Percentiles rank a stretch among this genome's conserved stretches.
phyloP scores from a whole-genome alignment of 208 protist species.

The Leptomonas pyrrhocoris region DNA sequence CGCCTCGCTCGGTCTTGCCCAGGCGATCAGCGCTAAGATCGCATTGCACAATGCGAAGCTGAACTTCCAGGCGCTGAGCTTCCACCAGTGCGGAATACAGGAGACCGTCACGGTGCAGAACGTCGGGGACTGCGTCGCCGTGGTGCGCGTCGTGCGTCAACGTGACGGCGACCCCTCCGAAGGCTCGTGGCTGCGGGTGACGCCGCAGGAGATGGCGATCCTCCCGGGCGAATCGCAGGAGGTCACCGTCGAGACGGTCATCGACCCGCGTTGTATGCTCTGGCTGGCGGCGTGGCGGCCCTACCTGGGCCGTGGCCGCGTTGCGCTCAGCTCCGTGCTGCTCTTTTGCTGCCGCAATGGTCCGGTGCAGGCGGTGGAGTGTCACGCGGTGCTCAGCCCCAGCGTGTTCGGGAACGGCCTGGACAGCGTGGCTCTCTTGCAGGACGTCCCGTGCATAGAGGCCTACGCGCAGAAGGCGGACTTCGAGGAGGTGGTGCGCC shows the following conservation, averaged over 20 bases:
- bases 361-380: slow-evolving; percentile 62
- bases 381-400: slow-evolving; percentile 57
- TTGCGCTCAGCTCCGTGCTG: slow-evolving; percentile 56
- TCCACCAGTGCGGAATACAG: slow-evolving; percentile 52
- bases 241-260: slow-evolving; percentile 55
- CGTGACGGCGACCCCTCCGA: slow-evolving; percentile 38
- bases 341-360: slow-evolving; percentile 69
- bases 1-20: slow-evolving; percentile 43
- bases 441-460: slow-evolving; percentile 53
- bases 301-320: slow-evolving; percentile 50
- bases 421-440: slow-evolving; percentile 66
- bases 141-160: slow-evolving; percentile 71
- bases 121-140: slow-evolving; percentile 67
- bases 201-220: slow-evolving; percentile 60
- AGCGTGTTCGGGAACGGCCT: slow-evolving; percentile 87
- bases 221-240: slow-evolving; percentile 73
- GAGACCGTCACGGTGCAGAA: slow-evolving; percentile 61
- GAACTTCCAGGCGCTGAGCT: slow-evolving; percentile 69
- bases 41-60: slow-evolving; percentile 37
- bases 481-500: slow-evolving; percentile 36
- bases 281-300: slow-evolving; percentile 76
- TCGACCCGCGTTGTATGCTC: slow-evolving; percentile 61
- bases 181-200: slow-evolving; percentile 77
- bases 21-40: slow-evolving; percentile 52
- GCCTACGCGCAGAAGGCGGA: slow-evolving; percentile 62